Evolutionary conservation across 1,284 basidiomycete species (phyloP).

Genomic region (Ceratobasidium sp.): DNA sequence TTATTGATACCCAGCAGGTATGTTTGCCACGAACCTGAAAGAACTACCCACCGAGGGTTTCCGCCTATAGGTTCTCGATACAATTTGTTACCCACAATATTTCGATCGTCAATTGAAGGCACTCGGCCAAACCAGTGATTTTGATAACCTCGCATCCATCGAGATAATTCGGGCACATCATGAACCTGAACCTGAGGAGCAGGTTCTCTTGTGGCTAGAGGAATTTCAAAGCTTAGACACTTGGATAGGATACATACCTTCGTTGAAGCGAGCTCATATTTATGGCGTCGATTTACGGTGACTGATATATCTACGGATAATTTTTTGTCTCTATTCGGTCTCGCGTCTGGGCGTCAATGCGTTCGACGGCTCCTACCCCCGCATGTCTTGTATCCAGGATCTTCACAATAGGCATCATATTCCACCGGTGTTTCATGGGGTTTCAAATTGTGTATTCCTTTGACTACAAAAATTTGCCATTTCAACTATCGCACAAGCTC

Average conservation of each 20-base stretch:
- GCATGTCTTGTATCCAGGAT: too few relatives aligned
- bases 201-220: neutral
- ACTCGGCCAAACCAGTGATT: neutral
- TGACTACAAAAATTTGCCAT: too few relatives aligned
- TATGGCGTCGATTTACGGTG: slow-evolving; percentile 6
- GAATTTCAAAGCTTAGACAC: neutral
- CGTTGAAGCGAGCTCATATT: neutral
- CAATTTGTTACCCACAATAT: neutral
- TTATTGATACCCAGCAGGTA: neutral
- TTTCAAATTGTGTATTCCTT: too few relatives aligned
- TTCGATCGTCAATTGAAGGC: neutral
- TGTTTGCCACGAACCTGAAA: neutral
- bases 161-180: neutral
- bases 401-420: too few relatives aligned
- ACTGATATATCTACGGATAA: neutral
- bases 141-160: slow-evolving; percentile 9
- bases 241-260: neutral
- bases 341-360: too few relatives aligned
- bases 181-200: neutral
- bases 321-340: too few relatives aligned
- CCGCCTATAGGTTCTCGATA: neutral
- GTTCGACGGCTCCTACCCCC: too few relatives aligned
- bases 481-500: too few relatives aligned
- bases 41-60: neutral
- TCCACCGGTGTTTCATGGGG: too few relatives aligned